Base-by-base conservation (phyloP, 192 early-diverging fungal species). In the Funneliformis mosseae region DNA sequence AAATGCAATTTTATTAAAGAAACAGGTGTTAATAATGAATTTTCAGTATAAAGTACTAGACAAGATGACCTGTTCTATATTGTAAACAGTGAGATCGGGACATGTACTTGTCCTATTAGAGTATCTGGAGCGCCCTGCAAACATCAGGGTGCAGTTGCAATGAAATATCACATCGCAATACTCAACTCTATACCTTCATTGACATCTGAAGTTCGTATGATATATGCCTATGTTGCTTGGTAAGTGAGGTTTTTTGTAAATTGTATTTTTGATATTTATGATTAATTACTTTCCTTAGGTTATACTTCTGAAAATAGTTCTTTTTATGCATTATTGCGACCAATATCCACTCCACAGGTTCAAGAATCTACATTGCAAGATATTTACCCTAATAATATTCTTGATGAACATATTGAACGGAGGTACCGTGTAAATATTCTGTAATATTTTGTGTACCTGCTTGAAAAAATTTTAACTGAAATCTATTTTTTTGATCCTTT, bases 221-320 rank as follows among this genome's bases (percentile, higher is more conserved):
- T 71, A 16, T 71, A 41, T 71, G 69, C 12, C 8, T 71, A 71
- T 14, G 12, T 71, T 12, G 12, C 18, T 71, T 71, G 11, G 69
- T 70, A 70, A 70, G 28, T 70, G 68, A 70, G 25, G 21, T 70
- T 33, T 9, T 70, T 28, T 33, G 38, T 70, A 70, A 39, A 33
- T 70, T 70, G 16, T 42, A 43, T 16, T 43, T 42, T 43, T 42
- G n/a, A n/a, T n/a, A n/a, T n/a, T n/a, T n/a, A n/a, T 42, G 60
- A 7, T 62, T 62, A 62, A 25, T 42, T 33, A 70, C 18, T 43
- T 38, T 33, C 33, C 28, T 70, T 42, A 70, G 68, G 10, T 39
- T 70, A 70, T 70, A 39, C 33, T 43, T 70, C 38, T 42, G 27
- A 33, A 28, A 42, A 70, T 70, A 70, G 25, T 2, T 62, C n/a